Conservation (phyloP, 2,329 filamentous ascomycete species). For the Penicillium sp. region DNA sequence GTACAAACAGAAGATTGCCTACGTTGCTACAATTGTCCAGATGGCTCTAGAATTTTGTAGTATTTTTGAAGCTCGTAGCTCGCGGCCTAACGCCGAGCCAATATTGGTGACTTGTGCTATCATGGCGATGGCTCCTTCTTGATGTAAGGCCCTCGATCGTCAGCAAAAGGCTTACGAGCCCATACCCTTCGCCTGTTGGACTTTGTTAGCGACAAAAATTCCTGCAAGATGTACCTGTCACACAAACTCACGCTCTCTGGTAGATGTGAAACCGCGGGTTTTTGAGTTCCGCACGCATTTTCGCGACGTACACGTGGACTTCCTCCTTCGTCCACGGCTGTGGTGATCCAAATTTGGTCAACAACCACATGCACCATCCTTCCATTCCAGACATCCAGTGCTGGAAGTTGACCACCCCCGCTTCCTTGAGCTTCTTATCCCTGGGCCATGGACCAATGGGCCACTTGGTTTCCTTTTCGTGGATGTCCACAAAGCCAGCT, state of each 20-base stretch:
- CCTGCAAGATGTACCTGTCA: not conserved
- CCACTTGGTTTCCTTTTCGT: constrained; percentile 12
- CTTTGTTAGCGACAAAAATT: not conserved
- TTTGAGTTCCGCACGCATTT: constrained; percentile 19
- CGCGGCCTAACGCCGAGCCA: not conserved
- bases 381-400: constrained; percentile 15
- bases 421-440: constrained; percentile 14
- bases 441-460: constrained; percentile 13
- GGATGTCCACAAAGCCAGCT: constrained; percentile 12
- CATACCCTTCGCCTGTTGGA: constrained; percentile 6
- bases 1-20: not conserved
- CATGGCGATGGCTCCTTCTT: not conserved
- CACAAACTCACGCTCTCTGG: constrained; percentile 4
- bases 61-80: not conserved
- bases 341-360: constrained; percentile 22
- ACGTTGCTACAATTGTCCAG: not conserved
- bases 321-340: constrained; percentile 23
- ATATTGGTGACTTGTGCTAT: not conserved
- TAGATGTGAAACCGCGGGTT: constrained; percentile 17
- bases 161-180: constrained; percentile 3
- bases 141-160: not conserved
- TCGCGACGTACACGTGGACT: constrained; percentile 21
- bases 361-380: constrained; percentile 15
- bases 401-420: constrained; percentile 11
- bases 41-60: not conserved